Evolutionary conservation across 257 asterid genomes (phyloP).

Genomic region (Ophiorrhiza pumila): DNA sequence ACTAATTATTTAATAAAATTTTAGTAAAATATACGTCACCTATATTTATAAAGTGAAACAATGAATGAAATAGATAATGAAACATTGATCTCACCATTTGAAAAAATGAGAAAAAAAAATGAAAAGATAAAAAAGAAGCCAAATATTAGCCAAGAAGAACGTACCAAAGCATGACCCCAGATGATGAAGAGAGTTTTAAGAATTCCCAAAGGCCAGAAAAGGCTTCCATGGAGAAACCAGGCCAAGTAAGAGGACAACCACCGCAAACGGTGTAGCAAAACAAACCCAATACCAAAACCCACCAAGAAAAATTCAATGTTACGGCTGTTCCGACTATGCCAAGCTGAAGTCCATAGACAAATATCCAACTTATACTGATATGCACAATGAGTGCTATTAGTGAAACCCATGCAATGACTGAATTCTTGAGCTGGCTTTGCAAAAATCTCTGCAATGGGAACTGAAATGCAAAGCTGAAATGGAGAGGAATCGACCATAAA

Average conservation of each 20-base stretch:
- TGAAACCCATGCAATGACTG: constrained; percentile 50
- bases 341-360: constrained; percentile 40
- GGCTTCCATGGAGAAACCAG: constrained; percentile 68
- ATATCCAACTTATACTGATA: constrained; percentile 42
- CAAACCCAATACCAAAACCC: constrained; percentile 46
- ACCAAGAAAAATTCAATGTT: constrained; percentile 61
- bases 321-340: constrained; percentile 64
- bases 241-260: constrained; percentile 75
- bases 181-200: constrained; percentile 67
- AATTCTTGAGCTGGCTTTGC: constrained; percentile 84
- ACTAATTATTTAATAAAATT: too few species aligned
- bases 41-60: too few species aligned
- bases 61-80: too few species aligned
- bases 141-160: background rate
- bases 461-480: constrained; percentile 67
- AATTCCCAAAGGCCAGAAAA: constrained; percentile 85
- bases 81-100: too few species aligned
- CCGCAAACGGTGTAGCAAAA: constrained; percentile 51
- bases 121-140: background rate
- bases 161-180: constrained; percentile 94
- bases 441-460: constrained; percentile 77
- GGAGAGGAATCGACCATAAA: constrained; percentile 62
- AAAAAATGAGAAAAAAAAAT: too few species aligned
- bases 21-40: too few species aligned
- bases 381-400: constrained; percentile 50